Evolutionary conservation across 2,329 filamentous ascomycete species (phyloP).

Genomic region (Exophiala lecanii-corni): DNA sequence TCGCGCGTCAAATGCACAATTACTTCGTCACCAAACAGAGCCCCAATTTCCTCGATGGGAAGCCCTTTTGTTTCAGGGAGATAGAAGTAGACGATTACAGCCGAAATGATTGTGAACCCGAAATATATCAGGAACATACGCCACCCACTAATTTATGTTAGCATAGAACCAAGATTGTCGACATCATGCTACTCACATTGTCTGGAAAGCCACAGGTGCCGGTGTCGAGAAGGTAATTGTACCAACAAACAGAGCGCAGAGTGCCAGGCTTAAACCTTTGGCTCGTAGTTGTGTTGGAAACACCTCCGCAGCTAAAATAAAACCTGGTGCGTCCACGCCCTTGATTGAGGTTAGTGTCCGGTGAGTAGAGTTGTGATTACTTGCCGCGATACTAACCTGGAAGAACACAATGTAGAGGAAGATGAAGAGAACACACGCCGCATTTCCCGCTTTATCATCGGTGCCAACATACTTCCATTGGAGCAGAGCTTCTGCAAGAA

Average conservation of each 20-base stretch:
- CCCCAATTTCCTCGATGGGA: conserved; percentile 25
- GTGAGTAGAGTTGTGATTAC: no score
- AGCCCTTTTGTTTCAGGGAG: conserved; percentile 67
- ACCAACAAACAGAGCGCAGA: neutral
- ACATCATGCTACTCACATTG: no score
- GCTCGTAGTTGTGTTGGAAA: neutral
- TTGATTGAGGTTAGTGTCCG: neutral
- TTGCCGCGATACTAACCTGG: neutral
- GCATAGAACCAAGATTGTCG: no score
- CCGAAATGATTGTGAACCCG: neutral
- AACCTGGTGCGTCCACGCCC: neutral
- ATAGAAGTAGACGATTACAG: conserved; percentile 32
- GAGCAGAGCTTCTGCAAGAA: conserved; percentile 8
- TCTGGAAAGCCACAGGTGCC: conserved; percentile 1
- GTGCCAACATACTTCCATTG: conserved; percentile 29
- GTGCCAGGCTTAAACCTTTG: conserved; percentile 1
- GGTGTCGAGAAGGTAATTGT: neutral
- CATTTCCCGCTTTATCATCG: conserved; percentile 30
- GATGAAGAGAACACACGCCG: conserved; percentile 36
- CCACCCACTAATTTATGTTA: conserved; percentile 3
- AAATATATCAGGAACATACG: conserved; percentile 25
- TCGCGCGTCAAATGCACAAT: conserved; percentile 4
- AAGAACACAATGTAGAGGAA: conserved; percentile 33
- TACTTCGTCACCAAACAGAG: conserved; percentile 13
- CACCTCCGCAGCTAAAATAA: neutral